These are phyloP conservation scores for Blastobotrys parvus DNA, from an alignment of 805 yeast species.

Conservation along the genomic window DNA sequence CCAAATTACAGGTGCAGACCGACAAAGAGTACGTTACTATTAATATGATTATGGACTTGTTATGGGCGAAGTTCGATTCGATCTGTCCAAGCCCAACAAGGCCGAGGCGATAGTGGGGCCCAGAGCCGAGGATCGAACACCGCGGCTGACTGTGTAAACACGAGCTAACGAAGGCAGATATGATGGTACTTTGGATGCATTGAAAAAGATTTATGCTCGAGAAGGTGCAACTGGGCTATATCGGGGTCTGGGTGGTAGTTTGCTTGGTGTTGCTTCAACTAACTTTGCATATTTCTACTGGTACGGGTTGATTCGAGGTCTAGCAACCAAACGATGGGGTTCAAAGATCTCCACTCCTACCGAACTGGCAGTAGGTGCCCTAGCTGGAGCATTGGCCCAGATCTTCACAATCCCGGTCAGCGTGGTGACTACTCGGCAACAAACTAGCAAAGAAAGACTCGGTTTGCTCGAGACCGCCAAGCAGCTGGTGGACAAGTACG, in stretches of 20 bases:
- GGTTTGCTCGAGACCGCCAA: slow-evolving; percentile 36
- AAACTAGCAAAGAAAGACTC: slow-evolving; percentile 22
- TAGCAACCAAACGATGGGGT: slow-evolving; percentile 11
- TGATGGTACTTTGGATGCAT: slow-evolving; percentile 53
- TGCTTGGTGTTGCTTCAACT: slow-evolving; percentile 66
- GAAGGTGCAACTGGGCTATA: slow-evolving; percentile 65
- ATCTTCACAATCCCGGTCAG: slow-evolving; percentile 74
- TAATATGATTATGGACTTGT: slow-evolving; percentile 6
- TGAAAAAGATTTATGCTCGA: slow-evolving; percentile 43
- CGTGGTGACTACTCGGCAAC: slow-evolving; percentile 59
- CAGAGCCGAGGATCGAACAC: background rate
- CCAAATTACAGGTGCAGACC: slow-evolving; percentile 64
- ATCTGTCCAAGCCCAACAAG: too few relatives aligned
- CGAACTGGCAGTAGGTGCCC: slow-evolving; percentile 66
- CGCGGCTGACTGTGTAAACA: background rate
- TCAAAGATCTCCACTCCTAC: slow-evolving; percentile 42
- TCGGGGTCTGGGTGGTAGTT: slow-evolving; percentile 59
- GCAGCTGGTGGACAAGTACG: slow-evolving; percentile 54
- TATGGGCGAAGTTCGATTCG: too few relatives aligned
- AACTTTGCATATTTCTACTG: slow-evolving; percentile 81
- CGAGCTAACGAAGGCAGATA: slow-evolving; percentile 36
- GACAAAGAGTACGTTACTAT: slow-evolving; percentile 12
- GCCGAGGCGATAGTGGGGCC: background rate
- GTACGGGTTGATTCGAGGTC: slow-evolving; percentile 59
- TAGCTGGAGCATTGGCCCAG: slow-evolving; percentile 78